Evolutionary conservation across 306 rosid genomes (phyloP), one percentile per base, ranked within the genome.

Genomic region (Canavalia ensiformis): DNA sequence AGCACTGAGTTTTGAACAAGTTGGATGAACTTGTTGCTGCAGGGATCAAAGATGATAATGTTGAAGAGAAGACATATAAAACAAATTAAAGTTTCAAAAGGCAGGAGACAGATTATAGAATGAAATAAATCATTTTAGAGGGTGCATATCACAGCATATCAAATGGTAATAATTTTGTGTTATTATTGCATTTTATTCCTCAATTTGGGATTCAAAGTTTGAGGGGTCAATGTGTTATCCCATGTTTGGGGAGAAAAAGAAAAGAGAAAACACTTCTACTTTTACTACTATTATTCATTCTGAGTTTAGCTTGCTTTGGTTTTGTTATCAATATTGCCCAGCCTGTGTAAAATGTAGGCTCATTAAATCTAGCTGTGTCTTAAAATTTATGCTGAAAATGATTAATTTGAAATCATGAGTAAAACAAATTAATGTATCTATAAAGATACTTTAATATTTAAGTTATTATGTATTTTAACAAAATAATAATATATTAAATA

Each of bases 141-240:
- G 91, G 88, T 78, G 84, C 89, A 86, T 85, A 86, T 88, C 88
- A 6, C 11, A 74, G 25, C 87, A 79, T 85, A 80, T 85, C 75
- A 64, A 7, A 80, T 44, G 30, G 8, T 58, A 74, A 84, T 85
- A 72, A 75, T 60, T 55, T 11, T 70, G 69, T 69, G 28, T 54
- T 41, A 73, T 79, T 51, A 67, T 70, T 57, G 68, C 56, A 57
- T 77, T 30, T 59, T 33, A 68, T 60, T 25, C 63, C 46, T 75
- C 77, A 79, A 79, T 67, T 57, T 49, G 45, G 67, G 70, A 39
- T 72, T 73, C 68, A 71, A 47, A 62, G 72, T 50, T 71, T 49
- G 5, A 55, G 49, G 77, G 74, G 77, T 84, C 81, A 58, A 55
- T 50, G 77, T 79, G 77, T 84, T 77, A 58, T 74, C 58, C 74